Conservation (phyloP, 73 alveolate genomes). For the Paramecium octaurelia region DNA sequence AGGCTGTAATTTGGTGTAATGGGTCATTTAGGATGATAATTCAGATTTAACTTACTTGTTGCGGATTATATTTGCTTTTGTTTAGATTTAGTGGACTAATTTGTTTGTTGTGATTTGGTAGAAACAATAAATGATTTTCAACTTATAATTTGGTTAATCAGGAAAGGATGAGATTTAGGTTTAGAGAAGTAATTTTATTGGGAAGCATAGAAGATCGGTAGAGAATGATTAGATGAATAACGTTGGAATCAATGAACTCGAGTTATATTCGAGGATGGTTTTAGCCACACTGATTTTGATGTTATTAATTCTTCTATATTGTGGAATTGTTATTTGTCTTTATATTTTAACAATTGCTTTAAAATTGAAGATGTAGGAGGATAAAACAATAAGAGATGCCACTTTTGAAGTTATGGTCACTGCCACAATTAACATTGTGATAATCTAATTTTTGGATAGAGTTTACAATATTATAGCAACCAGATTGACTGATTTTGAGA, state of each 20-base stretch:
- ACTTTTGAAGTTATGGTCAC: not conserved
- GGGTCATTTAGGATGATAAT: not conserved
- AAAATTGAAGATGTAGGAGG: not conserved
- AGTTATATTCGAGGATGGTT: not conserved
- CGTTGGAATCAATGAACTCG: not conserved
- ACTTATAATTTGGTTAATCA: not conserved
- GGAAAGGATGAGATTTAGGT: not conserved
- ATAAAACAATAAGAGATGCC: not conserved
- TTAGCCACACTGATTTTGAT: not conserved
- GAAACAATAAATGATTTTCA: not conserved
- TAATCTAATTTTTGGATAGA: not conserved
- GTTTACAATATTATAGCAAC: not conserved
- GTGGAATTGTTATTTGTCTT: slow-evolving; percentile 14
- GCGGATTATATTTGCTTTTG: not conserved
- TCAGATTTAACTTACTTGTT: not conserved
- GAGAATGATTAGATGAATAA: slow-evolving; percentile 24
- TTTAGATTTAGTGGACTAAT: not conserved
- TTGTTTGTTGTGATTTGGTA: not conserved
- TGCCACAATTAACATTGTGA: not conserved
- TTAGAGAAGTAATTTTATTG: not conserved
- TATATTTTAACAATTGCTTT: not conserved
- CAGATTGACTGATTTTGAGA: slow-evolving; percentile 9
- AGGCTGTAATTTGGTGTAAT: not conserved
- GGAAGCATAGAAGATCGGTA: not conserved
- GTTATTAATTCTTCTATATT: not conserved